phyloP scores from a whole-genome alignment of 257 asterid species.

The Solanum paucissectum region DNA sequence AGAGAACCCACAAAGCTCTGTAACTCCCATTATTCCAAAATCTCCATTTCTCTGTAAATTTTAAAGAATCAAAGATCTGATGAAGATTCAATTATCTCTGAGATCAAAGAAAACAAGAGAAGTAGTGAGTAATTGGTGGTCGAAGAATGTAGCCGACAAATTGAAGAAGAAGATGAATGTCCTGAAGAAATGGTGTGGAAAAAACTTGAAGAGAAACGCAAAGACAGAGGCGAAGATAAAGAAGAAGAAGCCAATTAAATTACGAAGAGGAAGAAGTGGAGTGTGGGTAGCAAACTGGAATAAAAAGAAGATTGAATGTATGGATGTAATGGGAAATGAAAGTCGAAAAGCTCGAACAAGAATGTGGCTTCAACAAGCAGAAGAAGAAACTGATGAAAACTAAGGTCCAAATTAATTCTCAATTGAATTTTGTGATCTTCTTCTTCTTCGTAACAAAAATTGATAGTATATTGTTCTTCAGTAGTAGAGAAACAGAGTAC shows the following conservation, averaged over 20 bases:
- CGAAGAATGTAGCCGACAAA: background rate
- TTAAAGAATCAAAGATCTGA: background rate
- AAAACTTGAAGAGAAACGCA: background rate
- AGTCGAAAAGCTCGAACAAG: background rate
- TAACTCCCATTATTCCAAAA: background rate
- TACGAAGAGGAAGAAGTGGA: background rate
- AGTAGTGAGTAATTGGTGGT: background rate
- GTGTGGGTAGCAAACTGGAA: background rate
- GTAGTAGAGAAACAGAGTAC: background rate
- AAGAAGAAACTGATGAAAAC: background rate
- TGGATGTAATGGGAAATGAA: background rate
- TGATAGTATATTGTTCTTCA: background rate
- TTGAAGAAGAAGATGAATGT: background rate
- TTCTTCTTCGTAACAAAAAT: background rate
- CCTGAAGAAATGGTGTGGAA: background rate
- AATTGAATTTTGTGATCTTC: background rate
- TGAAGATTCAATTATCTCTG: background rate
- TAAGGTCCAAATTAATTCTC: background rate
- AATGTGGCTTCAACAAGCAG: background rate
- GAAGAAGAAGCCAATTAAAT: background rate
- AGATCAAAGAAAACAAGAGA: background rate
- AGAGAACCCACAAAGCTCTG: background rate
- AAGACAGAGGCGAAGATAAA: background rate
- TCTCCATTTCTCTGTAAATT: background rate
- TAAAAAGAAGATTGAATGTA: background rate